Conservation (phyloP, 192 early-diverging fungal genomes). For the Chytriomyces confervae region DNA sequence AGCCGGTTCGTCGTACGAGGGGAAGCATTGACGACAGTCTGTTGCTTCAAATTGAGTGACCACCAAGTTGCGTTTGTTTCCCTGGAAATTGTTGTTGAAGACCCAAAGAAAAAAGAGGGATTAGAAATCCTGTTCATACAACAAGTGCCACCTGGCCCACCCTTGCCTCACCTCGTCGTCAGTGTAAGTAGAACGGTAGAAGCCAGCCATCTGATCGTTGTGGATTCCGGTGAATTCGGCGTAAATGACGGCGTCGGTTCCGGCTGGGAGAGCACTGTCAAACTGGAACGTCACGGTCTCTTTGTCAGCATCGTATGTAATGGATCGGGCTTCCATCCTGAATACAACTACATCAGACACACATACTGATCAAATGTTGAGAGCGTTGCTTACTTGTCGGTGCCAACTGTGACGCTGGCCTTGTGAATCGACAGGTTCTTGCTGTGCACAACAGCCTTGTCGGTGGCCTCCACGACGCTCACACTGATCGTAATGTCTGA, state of each 20-base stretch:
- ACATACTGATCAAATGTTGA: background rate
- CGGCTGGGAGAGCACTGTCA: conserved; percentile 48
- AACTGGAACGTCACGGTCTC: conserved; percentile 61
- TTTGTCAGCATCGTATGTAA: conserved; percentile 46
- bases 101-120: too few relatives aligned
- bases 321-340: conserved; percentile 53
- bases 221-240: conserved; percentile 60
- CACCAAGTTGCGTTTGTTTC: conserved; percentile 67
- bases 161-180: conserved; percentile 47
- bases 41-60: conserved; percentile 97
- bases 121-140: background rate
- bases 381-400: background rate
- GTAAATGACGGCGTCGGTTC: conserved; percentile 48
- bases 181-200: conserved; percentile 85
- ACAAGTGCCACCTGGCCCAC: conserved; percentile 34
- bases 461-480: conserved; percentile 9
- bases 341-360: background rate
- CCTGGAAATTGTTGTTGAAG: conserved; percentile 18
- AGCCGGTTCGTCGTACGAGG: conserved; percentile 97
- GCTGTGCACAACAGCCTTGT: conserved; percentile 14
- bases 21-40: conserved; percentile 88
- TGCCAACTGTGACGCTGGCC: background rate
- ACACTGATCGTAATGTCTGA: background rate
- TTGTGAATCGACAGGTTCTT: conserved; percentile 21
- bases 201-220: conserved; percentile 89